Conservation (phyloP, 306 rosid species). For the Macrotyloma uniflorum region DNA sequence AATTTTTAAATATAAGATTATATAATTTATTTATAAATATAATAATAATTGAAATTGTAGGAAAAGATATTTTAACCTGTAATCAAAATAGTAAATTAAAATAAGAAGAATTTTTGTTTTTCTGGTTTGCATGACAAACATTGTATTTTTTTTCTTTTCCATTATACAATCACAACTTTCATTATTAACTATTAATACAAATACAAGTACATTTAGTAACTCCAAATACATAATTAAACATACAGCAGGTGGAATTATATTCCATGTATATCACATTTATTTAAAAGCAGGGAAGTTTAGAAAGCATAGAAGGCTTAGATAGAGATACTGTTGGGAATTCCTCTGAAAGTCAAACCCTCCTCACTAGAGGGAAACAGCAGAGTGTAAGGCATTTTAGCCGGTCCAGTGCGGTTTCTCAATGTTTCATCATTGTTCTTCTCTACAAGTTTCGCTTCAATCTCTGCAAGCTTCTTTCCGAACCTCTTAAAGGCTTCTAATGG, state of each 20-base stretch:
- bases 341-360: slow-evolving; percentile 65
- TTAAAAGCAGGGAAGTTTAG: neutral
- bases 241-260: neutral
- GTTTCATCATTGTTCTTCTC: slow-evolving; percentile 22
- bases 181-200: slow-evolving; percentile 4
- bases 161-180: neutral
- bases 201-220: neutral
- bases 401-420: slow-evolving; percentile 36
- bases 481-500: slow-evolving; percentile 39
- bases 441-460: slow-evolving; percentile 20
- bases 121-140: neutral
- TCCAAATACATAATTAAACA: neutral
- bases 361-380: slow-evolving; percentile 60
- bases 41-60: too few relatives aligned
- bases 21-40: too few relatives aligned
- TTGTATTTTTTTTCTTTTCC: neutral
- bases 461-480: slow-evolving; percentile 34
- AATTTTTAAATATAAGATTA: too few relatives aligned
- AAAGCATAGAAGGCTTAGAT: neutral
- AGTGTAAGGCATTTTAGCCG: slow-evolving; percentile 66
- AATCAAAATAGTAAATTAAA: neutral
- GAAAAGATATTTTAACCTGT: neutral
- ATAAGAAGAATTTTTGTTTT: neutral
- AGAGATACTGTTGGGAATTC: slow-evolving; percentile 76
- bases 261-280: slow-evolving; percentile 7